Conservation (phyloP, 2,329 filamentous ascomycete genomes). For the Botrytis pseudocinerea region DNA sequence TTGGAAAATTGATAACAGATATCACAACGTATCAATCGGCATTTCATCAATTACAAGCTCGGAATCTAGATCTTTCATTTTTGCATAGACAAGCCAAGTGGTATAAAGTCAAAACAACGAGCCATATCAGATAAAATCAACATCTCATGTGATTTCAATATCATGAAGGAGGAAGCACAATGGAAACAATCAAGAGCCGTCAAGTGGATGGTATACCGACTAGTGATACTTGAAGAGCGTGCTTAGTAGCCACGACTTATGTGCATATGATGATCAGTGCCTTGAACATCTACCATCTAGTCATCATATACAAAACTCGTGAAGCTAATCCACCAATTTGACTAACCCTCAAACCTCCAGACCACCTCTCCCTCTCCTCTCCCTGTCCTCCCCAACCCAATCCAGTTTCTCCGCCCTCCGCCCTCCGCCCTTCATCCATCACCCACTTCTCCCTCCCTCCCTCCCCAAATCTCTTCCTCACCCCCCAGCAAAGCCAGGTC, state of each 20-base stretch:
- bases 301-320: neutral
- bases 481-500: conserved; percentile 50
- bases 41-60: neutral
- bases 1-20: neutral
- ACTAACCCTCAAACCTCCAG: neutral
- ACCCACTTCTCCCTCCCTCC: neutral
- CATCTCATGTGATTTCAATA: no score
- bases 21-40: neutral
- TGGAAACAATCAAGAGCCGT: neutral
- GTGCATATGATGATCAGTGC: neutral
- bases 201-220: neutral
- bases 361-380: neutral
- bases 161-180: neutral
- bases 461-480: conserved; percentile 52
- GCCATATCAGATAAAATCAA: neutral
- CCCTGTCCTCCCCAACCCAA: no score
- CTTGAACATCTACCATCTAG: neutral
- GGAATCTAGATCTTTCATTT: neutral
- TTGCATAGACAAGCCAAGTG: neutral
- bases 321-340: no score
- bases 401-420: neutral
- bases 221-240: neutral
- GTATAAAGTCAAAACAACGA: neutral
- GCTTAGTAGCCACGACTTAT: neutral
- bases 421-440: neutral